phyloP scores from a whole-genome alignment of 1,284 basidiomycete species.

The Tremellales sp. region DNA sequence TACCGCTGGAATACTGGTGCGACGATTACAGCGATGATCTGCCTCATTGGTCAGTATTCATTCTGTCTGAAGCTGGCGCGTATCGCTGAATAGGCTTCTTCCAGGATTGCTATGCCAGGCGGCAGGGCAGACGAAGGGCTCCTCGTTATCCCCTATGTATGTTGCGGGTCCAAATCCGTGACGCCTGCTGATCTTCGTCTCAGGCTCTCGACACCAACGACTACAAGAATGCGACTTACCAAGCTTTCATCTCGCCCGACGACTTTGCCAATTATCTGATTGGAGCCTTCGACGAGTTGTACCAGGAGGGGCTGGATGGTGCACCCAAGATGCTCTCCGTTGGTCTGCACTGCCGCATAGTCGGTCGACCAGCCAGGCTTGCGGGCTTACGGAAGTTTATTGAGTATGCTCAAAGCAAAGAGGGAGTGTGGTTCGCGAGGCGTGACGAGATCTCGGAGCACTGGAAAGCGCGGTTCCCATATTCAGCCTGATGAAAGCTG shows the following conservation, averaged over 20 bases:
- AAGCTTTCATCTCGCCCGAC: constrained; percentile 45
- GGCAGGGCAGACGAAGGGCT: constrained; percentile 24
- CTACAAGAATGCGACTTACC: constrained; percentile 45
- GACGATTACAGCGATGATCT: constrained; percentile 47
- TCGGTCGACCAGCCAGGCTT: constrained; percentile 49
- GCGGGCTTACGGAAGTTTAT: constrained; percentile 47
- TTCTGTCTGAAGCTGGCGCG: too few relatives aligned
- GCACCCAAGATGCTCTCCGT: constrained; percentile 50
- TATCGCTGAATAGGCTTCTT: too few relatives aligned
- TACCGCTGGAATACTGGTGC: constrained; percentile 24
- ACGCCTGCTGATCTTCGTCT: too few relatives aligned
- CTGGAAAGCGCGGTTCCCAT: constrained; percentile 41
- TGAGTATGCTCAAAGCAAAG: constrained; percentile 30
- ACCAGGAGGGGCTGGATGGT: constrained; percentile 36
- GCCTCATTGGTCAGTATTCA: constrained; percentile 50
- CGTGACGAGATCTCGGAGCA: constrained; percentile 48
- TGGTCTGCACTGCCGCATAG: constrained; percentile 47
- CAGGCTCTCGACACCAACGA: constrained; percentile 47
- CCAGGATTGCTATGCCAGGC: too few relatives aligned
- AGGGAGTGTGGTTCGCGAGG: constrained; percentile 49
- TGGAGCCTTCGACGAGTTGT: constrained; percentile 47
- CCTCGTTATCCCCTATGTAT: constrained; percentile 36
- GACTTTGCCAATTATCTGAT: constrained; percentile 47
- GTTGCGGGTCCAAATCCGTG: too few relatives aligned
- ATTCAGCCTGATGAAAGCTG: constrained; percentile 4